A percentile compares a stretch with the other conserved stretches of the same genome.
phyloP scores from a whole-genome alignment of 163 green algal genomes.

The Scenedesmus sp. region DNA sequence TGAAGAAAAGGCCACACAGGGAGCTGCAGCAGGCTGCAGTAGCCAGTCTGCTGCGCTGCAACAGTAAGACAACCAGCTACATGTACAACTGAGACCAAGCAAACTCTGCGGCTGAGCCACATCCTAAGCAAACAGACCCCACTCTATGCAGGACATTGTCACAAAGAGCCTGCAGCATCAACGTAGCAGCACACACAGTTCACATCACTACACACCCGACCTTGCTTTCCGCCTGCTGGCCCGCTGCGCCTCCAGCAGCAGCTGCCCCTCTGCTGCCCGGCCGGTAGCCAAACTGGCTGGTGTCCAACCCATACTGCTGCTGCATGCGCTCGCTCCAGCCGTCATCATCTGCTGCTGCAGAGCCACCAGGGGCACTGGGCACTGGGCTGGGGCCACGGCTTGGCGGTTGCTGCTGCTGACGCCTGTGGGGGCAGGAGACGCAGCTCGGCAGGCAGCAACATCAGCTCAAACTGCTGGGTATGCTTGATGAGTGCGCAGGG shows the following conservation, averaged over 20 bases:
- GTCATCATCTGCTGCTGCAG: constrained; percentile 5
- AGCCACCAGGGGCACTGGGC: background rate
- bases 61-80: too few relatives aligned
- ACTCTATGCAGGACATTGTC: too few relatives aligned
- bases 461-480: background rate
- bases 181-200: background rate
- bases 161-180: background rate
- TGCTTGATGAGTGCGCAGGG: background rate
- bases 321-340: constrained; percentile 48
- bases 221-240: background rate
- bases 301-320: constrained; percentile 49
- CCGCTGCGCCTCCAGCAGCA: background rate
- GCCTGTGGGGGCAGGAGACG: background rate
- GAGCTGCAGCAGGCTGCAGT: too few relatives aligned
- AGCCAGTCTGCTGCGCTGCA: too few relatives aligned
- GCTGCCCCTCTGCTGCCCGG: background rate
- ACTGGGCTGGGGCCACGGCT: constrained; percentile 5
- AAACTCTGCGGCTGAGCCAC: too few relatives aligned
- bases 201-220: constrained; percentile 10
- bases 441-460: background rate
- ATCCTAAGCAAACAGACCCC: too few relatives aligned
- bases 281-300: constrained; percentile 16
- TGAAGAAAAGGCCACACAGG: too few relatives aligned
- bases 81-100: too few relatives aligned
- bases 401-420: constrained; percentile 3